Base-by-base conservation (phyloP, 2,329 filamentous ascomycete species). In the Fonsecaea monophora region DNA sequence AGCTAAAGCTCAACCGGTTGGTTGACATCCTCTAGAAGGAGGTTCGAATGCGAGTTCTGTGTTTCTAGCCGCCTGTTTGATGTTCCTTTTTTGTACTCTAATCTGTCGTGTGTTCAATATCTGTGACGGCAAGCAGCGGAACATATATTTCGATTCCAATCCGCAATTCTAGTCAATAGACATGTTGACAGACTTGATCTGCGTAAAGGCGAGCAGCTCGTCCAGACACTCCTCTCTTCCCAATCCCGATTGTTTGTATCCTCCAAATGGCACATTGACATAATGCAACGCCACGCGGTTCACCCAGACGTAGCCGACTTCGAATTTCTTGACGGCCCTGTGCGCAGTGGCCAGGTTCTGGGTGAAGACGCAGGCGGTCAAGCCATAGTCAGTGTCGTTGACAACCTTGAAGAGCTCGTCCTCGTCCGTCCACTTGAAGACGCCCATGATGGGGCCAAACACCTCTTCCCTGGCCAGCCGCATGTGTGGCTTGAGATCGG, bases 381-480 rank as follows among this genome's bases (percentile, higher is more conserved):
- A n/a, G 15, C 63, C 63, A 13, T 65, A 65, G 9, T 54, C 9
- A 12, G 53, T 48, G 12, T 8, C n/a, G 38, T 65, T 65, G 15
- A 65, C 63, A 3, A 42, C 3, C 38, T 56, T 48, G 8, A 4
- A 55, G 21, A 65, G 1, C 18, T 65, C 53, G 12, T 60, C 57
- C 40, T 65, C 63, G 45, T 65, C 58, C 8, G 1, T 55, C 63
- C 63, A 65, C 37, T 61, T 65, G n/a, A 65, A 50, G 12, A 65
- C 37, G 6, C 25, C n/a, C 25, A 58, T 45, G 9, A 62, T 48
- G 10, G 68, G 68, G 8, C 68, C 68, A 40, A 70, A 70, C 13
- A 70, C 66, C 48, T 70, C 68, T 45, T 68, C 66, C 15, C 38
- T 42, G 15, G 67, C 67, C 18, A 70, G 58, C n/a, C 40, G 40